These are phyloP conservation scores for Chaetomium olivaceum DNA, from an alignment of 2,329 filamentous ascomycete species.

Conservation along the genomic window DNA sequence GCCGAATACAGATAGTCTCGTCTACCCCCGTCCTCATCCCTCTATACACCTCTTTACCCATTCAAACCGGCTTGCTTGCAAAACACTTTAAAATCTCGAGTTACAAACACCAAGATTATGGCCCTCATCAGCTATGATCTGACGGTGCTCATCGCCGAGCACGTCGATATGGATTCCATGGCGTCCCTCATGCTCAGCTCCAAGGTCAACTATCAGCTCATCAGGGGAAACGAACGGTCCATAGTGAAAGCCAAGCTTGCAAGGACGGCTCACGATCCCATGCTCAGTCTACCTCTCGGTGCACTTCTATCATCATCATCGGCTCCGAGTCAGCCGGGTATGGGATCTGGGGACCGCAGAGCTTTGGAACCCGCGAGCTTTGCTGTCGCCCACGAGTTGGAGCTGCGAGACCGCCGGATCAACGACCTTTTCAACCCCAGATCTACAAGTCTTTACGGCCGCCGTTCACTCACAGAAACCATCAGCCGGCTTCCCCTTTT, in stretches of 20 bases:
- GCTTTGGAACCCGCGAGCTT: constrained; percentile 1
- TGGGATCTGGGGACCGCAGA: background rate
- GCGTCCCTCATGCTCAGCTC: constrained; percentile 9
- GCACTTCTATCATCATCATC: constrained; percentile 10
- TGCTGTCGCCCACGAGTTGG: constrained; percentile 12
- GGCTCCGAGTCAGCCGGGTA: background rate
- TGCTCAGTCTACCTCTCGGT: constrained; percentile 6
- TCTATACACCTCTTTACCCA: background rate
- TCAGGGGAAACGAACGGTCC: constrained; percentile 8
- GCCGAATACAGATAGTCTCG: background rate
- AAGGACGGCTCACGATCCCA: background rate
- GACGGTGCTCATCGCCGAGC: constrained; percentile 12
- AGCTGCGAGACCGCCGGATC: constrained; percentile 2
- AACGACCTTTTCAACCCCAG: constrained; percentile 1
- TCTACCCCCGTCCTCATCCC: background rate
- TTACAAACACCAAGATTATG: background rate
- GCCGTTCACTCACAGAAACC: background rate
- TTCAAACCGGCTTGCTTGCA: background rate
- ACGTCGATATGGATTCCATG: constrained; percentile 13
- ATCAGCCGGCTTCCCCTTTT: background rate
- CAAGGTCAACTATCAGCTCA: constrained; percentile 9
- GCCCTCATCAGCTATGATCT: constrained; percentile 7
- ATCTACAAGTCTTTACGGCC: background rate
- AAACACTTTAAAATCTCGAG: background rate
- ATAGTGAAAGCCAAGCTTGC: constrained; percentile 14